Evolutionary conservation across 1,139 yeast species (phyloP).

Genomic region (Scheffersomyces insectosa): DNA sequence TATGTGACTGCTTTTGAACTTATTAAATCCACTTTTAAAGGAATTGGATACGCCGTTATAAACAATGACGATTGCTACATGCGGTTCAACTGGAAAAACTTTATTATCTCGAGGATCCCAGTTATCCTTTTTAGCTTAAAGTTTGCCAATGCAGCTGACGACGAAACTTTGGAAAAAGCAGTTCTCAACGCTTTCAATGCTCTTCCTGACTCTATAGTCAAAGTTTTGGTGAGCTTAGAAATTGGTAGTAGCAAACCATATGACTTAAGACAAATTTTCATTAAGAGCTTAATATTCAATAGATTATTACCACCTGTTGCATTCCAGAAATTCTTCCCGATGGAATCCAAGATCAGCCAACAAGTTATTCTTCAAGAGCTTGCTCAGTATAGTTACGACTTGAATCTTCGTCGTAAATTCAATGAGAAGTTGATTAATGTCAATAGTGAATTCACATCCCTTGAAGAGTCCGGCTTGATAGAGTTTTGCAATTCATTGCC

Average conservation of each 20-base stretch:
- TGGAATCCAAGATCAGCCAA: conserved; percentile 36
- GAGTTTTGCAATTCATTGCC: conserved; percentile 30
- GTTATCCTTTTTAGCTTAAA: conserved; percentile 17
- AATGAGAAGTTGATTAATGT: conserved; percentile 43
- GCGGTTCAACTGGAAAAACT: conserved; percentile 36
- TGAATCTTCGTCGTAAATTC: conserved; percentile 11
- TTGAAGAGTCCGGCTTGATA: conserved; percentile 52
- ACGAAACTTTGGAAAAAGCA: conserved; percentile 12
- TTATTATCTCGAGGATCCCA: conserved; percentile 33
- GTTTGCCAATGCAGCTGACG: conserved; percentile 6
- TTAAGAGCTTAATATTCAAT: conserved; percentile 47
- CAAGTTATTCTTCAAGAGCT: conserved; percentile 10
- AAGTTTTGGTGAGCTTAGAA: conserved; percentile 8
- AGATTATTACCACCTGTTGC: conserved; percentile 41
- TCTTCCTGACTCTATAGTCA: conserved; percentile 10
- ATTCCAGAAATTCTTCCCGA: conserved; percentile 44
- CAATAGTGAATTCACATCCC: conserved; percentile 54
- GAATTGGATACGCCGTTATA: conserved; percentile 17
- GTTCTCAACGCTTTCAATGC: conserved; percentile 17
- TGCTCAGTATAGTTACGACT: conserved; percentile 8
- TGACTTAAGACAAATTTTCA: conserved; percentile 57
- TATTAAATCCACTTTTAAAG: conserved; percentile 20
- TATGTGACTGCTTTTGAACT: conserved; percentile 20
- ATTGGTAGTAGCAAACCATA: conserved; percentile 26
- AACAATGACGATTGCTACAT: conserved; percentile 25